Conservation (phyloP, 1,284 basidiomycete species). For the Sporisorium exsertum region DNA sequence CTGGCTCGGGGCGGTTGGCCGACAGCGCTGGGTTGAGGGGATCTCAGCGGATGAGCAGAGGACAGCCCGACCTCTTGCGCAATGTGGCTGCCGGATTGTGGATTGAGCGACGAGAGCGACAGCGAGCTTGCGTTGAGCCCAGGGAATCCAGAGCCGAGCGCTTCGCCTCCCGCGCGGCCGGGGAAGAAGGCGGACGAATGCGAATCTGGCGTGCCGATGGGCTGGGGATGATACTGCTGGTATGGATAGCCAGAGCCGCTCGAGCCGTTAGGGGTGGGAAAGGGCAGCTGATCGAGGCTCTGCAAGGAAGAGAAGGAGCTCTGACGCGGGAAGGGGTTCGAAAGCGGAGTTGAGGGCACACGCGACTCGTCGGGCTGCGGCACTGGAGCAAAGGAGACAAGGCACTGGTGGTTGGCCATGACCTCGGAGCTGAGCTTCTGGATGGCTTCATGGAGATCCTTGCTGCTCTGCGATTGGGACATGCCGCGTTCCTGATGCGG, state of each 20-base stretch:
- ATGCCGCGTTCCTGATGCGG: constrained; percentile 34
- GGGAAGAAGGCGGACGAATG: constrained; percentile 46
- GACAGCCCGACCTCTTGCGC: constrained; percentile 47
- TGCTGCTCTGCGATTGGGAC: constrained; percentile 47
- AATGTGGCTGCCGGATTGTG: constrained; percentile 36
- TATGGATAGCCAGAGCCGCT: constrained; percentile 45
- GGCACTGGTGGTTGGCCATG: constrained; percentile 63
- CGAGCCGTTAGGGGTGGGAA: constrained; percentile 38
- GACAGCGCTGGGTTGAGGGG: constrained; percentile 15
- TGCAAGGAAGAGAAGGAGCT: constrained; percentile 47
- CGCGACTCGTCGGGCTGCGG: constrained; percentile 43
- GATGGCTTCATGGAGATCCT: constrained; percentile 56
- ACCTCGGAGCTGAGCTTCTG: constrained; percentile 57
- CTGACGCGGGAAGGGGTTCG: constrained; percentile 44
- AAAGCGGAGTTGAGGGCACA: constrained; percentile 35
- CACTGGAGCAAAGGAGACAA: constrained; percentile 57
- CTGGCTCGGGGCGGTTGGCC: constrained; percentile 28
- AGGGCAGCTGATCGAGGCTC: constrained; percentile 47
- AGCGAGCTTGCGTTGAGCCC: constrained; percentile 46
- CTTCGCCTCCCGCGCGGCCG: constrained; percentile 29
- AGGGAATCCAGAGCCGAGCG: constrained; percentile 42
- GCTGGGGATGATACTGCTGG: constrained; percentile 53
- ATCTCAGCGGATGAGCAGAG: constrained; percentile 26
- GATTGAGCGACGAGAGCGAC: constrained; percentile 54
- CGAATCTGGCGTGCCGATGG: constrained; percentile 47